Evolutionary conservation across 352 stramenopile genomes (phyloP), one percentile per base, ranked within the genome.

Genomic region (Halophytophthora polymorphica): DNA sequence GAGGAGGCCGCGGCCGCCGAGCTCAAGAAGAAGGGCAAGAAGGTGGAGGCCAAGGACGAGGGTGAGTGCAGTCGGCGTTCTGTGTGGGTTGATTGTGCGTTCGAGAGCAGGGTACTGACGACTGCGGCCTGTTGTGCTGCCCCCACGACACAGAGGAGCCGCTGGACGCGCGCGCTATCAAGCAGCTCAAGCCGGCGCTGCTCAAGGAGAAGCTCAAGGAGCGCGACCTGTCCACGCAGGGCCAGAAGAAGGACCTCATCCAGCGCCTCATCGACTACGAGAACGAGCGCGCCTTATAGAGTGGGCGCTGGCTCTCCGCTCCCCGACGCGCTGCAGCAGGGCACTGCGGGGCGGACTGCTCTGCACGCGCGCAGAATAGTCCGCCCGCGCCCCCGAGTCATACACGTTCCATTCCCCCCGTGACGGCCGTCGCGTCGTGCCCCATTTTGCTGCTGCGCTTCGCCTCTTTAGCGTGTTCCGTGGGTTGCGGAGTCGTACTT

Each of bases 181-280:
- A 94, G 69, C 71, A 69, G 22, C 67, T 96, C 15, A 96, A 96
- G 69, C 86, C 86, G 28, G 84, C 83, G 33, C 51, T 92, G 45
- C 69, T 96, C 38, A 96, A 96, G 74, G 84, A 96, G 50, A 87
- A 94, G 64, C 67, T 96, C 3, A 96, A 96, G 56, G 77, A 92
- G 58, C 78, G 83, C 34, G 50, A 73, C 11, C 55, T 96, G 50
- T 94, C 86, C 21, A 94, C 62, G 39, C 86, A 96, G 57, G 86
- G 86, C 45, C 80, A 96, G 62, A 94, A 94, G 71, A 93, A 93
- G 61, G 84, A 93, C 10, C 77, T 96, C 11, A 79, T 93, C 60
- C 79, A 93, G 73, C 82, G 86, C 35, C 77, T 96, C 45, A 90
- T 93, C 50, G 85, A 93, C 66, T 91, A 90, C 53, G 81, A 92